Conservation (phyloP, 2,329 filamentous ascomycete species). For the Aspergillus neotritici region DNA sequence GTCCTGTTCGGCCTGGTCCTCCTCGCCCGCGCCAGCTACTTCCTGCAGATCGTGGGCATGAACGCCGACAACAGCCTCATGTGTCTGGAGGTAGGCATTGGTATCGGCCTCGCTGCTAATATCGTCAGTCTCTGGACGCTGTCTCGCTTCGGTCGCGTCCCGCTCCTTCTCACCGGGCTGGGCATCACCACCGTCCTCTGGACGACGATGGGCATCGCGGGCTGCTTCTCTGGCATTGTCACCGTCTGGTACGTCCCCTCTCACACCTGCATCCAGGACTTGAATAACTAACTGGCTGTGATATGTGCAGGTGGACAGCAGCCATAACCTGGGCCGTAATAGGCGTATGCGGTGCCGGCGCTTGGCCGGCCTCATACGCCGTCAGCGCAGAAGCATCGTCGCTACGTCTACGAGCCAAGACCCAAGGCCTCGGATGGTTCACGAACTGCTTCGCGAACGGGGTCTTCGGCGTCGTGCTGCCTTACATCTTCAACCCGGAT, state of each 20-base stretch:
- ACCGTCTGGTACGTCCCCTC: constrained; percentile 36
- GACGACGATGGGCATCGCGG: constrained; percentile 45
- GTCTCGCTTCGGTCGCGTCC: constrained; percentile 37
- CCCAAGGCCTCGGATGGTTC: constrained; percentile 39
- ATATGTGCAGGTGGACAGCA: constrained; percentile 33
- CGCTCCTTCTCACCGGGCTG: constrained; percentile 25
- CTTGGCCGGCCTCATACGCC: constrained; percentile 35
- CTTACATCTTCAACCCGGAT: constrained; percentile 49
- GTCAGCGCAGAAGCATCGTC: constrained; percentile 33
- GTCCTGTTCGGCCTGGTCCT: constrained; percentile 44
- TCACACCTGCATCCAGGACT: background rate
- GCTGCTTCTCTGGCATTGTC: constrained; percentile 37
- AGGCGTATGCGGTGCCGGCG: constrained; percentile 31
- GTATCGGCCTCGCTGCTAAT: constrained; percentile 44
- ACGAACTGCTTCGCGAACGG: constrained; percentile 38
- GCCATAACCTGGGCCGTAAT: constrained; percentile 44
- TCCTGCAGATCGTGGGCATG: constrained; percentile 33
- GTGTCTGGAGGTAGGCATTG: constrained; percentile 44
- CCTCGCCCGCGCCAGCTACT: constrained; percentile 41
- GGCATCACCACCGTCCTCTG: constrained; percentile 34
- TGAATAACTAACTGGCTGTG: background rate
- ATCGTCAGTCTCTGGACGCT: constrained; percentile 42
- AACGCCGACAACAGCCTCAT: constrained; percentile 30
- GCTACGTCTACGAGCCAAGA: constrained; percentile 34
- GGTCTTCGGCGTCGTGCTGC: constrained; percentile 44